Base-by-base conservation (phyloP, 768 basidiomycete genomes). In the Lactarius evosmus region DNA sequence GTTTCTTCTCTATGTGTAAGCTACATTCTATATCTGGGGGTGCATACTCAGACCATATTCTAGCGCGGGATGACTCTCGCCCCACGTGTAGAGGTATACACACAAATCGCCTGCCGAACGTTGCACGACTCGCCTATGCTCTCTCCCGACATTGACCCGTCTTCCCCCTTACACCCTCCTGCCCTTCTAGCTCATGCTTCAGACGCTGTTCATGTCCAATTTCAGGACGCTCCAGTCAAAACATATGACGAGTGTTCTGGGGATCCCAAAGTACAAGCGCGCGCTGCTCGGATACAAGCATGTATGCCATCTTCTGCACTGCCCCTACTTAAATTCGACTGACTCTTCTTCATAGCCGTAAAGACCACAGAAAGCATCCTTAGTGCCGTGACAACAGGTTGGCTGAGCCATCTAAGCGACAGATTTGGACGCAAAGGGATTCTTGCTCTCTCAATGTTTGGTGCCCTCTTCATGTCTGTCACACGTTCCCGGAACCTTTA, bases 311-410 rank as follows among this genome's bases (percentile, higher is more conserved):
- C 60, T n/a, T 36, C 27, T 57, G 9, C 36, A 32, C 65, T 17
- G n/a, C 22, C 9, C 33, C 14, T 22, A 57, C 40, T n/a, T 41
- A 6, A 9, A 41, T 54, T 38, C 19, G n/a, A 34, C 29, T 33
- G 25, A 58, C 19, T 16, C 53, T 22, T 17, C 29, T 53, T 11
- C 19, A 22, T 7, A 69, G 68, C 68, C 27, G 68, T 69, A 7
- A 69, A 69, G 58, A 69, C 68, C 3, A 69, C 68, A 16, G 68
- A 69, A 49, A 69, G 68, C 32, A 61, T 69, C 29, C 66, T 69
- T 1, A 69, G 68, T 46, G 68, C 68, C 2, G 29, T 67, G 8
- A 69, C 68, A 7, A 69, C 68, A 40, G 68, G 68, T 41, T 69
- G 68, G 68, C 56, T 69, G 2, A 69, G 62, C 30, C 68, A 69